These are phyloP conservation scores for Colletotrichum caudatum DNA, from an alignment of 2,329 filamentous ascomycete genomes.

Conservation along the genomic window DNA sequence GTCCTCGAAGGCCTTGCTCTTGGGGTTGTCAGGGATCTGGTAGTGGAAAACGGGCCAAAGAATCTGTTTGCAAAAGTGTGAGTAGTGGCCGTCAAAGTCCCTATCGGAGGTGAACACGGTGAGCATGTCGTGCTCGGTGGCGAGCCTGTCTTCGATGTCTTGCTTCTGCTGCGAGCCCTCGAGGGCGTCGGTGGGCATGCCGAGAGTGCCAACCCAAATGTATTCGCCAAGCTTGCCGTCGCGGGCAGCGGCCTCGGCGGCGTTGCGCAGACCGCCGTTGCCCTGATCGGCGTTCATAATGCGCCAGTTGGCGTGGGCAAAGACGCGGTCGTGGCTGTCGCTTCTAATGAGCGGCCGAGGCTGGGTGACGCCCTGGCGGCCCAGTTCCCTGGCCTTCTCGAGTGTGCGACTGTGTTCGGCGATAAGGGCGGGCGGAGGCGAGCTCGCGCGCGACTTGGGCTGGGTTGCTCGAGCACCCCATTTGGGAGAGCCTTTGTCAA, in stretches of 20 bases:
- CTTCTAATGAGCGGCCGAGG: slow-evolving; percentile 65
- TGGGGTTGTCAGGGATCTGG: slow-evolving; percentile 96
- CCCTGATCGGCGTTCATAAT: slow-evolving; percentile 89
- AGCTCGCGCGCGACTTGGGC: slow-evolving; percentile 79
- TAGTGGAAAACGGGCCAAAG: slow-evolving; percentile 99
- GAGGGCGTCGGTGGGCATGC: slow-evolving; percentile 92
- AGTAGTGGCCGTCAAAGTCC: slow-evolving; percentile 94
- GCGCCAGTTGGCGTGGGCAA: slow-evolving; percentile 83
- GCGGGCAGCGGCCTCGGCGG: slow-evolving; percentile 81
- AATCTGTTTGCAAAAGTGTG: slow-evolving; percentile 97
- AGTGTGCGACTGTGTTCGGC: slow-evolving; percentile 73
- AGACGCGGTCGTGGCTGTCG: slow-evolving; percentile 75
- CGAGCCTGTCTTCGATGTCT: slow-evolving; percentile 85
- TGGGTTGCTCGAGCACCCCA: slow-evolving; percentile 85
- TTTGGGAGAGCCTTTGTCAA: slow-evolving; percentile 79
- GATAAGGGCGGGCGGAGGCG: slow-evolving; percentile 80
- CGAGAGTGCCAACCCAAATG: slow-evolving; percentile 91
- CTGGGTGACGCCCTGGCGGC: slow-evolving; percentile 69
- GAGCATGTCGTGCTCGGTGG: slow-evolving; percentile 84
- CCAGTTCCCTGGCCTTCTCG: slow-evolving; percentile 69
- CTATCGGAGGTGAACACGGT: slow-evolving; percentile 89
- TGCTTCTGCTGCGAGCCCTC: slow-evolving; percentile 79
- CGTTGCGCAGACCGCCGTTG: slow-evolving; percentile 92
- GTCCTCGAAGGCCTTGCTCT: slow-evolving; percentile 97
- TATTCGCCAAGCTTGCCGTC: slow-evolving; percentile 78